Evolutionary conservation across 306 rosid genomes (phyloP), one percentile per base, ranked within the genome.

Genomic region (Cicer arietinum): DNA sequence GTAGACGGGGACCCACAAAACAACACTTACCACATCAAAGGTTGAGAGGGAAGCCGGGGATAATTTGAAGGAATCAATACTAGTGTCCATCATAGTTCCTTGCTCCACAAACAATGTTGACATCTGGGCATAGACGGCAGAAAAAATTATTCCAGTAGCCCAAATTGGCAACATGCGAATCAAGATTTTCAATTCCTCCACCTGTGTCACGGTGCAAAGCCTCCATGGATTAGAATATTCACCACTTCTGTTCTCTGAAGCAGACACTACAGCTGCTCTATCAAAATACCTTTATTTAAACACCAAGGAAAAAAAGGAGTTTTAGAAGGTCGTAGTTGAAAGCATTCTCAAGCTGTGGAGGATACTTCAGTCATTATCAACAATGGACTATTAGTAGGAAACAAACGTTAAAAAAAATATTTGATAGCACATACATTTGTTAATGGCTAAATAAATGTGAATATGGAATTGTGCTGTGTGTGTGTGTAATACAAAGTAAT

Each of bases 121-220:
- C 96, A 94, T 89, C 69, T 94, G 97, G 59, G 99, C 96, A 73
- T 86, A 94, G 35, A 94, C 97, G 9, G 96, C 95, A 17, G 97
- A 50, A 67, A 89, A 94, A 65, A 89, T 75, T 2, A 92, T 92
- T 44, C 92, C 97, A 10, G 93, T 82, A 18, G 96, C 93, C 99
- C 96, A 94, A 22, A 94, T 83, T 25, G 96, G 97, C 69, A 94
- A 88, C 95, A 88, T 85, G 64, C 92, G 99, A 65, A 94, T 79
- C 84, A 92, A 73, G 60, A 88, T 90, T 83, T 94, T 94, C 76
- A 92, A 78, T 79, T 92, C 99, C 81, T 94, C 99, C 52, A 94
- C 92, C 78, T 94, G 96, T 64, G 99, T 92, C 53, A 94, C 91
- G 0, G 93, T 89, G 85, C 99, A 94, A 57, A 94, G 89, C 83